Evolutionary conservation across 139 green algal species (phyloP).

Genomic region (Penium margaritaceum): DNA sequence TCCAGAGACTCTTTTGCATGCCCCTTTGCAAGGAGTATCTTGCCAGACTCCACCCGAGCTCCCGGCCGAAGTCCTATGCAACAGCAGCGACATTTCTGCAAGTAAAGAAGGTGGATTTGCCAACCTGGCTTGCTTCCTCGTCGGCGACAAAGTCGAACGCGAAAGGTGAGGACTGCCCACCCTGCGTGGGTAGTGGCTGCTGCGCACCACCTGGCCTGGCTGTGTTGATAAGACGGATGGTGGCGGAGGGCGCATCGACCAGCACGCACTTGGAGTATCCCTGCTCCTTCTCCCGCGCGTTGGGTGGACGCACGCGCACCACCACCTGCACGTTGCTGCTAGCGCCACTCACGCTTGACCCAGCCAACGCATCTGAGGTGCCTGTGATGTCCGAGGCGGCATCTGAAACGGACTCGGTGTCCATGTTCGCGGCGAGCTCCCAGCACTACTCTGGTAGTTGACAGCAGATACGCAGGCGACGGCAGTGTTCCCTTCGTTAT

Average conservation of each 20-base stretch:
- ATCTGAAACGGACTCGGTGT: too few relatives aligned
- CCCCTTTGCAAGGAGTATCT: neutral
- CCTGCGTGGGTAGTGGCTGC: neutral
- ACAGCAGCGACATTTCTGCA: neutral
- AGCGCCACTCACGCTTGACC: too few relatives aligned
- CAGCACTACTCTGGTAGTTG: too few relatives aligned
- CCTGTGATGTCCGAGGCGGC: too few relatives aligned
- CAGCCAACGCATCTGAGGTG: too few relatives aligned
- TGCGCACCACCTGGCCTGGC: too few relatives aligned
- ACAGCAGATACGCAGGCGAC: too few relatives aligned
- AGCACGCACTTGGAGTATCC: constrained; percentile 18
- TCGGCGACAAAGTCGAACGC: constrained; percentile 42
- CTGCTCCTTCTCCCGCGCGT: constrained; percentile 23
- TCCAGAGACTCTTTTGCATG: neutral
- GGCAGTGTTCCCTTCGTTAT: too few relatives aligned
- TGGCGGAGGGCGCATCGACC: constrained; percentile 11
- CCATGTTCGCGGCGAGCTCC: too few relatives aligned
- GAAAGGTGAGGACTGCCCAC: constrained; percentile 20
- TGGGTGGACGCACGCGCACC: constrained; percentile 34
- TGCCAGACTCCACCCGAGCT: neutral
- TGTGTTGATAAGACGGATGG: too few relatives aligned
- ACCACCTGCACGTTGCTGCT: constrained; percentile 38
- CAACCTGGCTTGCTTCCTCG: constrained; percentile 26
- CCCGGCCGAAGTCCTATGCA: neutral
- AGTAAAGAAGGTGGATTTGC: neutral